Conservation (phyloP, 495 filamentous ascomycete species). For the Penicillium cinerascens region DNA sequence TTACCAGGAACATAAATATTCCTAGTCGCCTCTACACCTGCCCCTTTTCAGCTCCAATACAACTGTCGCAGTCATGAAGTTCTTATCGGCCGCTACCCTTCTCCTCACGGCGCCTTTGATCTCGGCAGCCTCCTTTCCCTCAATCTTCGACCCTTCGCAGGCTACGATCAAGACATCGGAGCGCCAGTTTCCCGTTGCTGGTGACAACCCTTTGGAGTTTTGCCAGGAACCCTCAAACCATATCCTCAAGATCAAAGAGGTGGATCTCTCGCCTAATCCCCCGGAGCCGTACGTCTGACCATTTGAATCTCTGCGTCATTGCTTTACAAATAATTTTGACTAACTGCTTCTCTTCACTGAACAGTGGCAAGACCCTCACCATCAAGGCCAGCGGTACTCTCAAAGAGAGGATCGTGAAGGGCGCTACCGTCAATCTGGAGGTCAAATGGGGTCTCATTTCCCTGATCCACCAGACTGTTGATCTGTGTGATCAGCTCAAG, state of each 20-base stretch:
- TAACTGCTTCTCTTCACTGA: slow-evolving; percentile 6
- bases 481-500: slow-evolving; percentile 82
- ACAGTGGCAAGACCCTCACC: slow-evolving; percentile 71
- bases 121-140: slow-evolving; percentile 27
- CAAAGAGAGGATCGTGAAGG: slow-evolving; percentile 62
- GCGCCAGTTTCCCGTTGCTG: slow-evolving; percentile 27
- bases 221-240: slow-evolving; percentile 61
- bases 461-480: slow-evolving; percentile 70
- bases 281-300: slow-evolving; percentile 70
- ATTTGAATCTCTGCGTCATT: background rate
- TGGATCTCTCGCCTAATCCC: slow-evolving; percentile 82
- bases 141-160: slow-evolving; percentile 33
- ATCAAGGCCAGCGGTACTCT: slow-evolving; percentile 77
- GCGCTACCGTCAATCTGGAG: slow-evolving; percentile 71
- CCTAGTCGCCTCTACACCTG: background rate
- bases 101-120: slow-evolving; percentile 32
- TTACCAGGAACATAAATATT: background rate
- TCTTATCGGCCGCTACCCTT: slow-evolving; percentile 38
- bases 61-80: slow-evolving; percentile 39
- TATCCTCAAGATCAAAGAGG: slow-evolving; percentile 69
- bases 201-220: slow-evolving; percentile 52
- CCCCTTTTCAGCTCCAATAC: background rate
- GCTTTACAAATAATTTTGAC: background rate
- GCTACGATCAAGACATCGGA: slow-evolving; percentile 19
- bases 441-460: slow-evolving; percentile 93